Conservation (phyloP, 2,329 filamentous ascomycete species). For the Talaromyces funiculosus region DNA sequence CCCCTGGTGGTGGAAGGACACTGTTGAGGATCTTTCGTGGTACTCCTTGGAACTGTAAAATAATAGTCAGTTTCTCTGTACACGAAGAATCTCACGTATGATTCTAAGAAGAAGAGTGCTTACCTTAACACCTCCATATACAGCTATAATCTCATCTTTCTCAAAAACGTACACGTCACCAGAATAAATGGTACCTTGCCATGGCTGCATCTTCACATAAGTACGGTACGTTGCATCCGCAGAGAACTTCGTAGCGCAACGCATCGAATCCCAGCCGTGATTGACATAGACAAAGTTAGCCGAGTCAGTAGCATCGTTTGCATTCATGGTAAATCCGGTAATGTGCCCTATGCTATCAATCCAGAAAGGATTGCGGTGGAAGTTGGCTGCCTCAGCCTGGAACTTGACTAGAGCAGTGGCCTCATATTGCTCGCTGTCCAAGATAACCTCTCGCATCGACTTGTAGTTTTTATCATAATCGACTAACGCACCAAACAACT, state of each 20-base stretch:
- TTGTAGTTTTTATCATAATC: conserved; percentile 23
- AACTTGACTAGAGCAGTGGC: conserved; percentile 21
- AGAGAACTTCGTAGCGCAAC: conserved; percentile 19
- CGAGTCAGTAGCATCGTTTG: conserved; percentile 26
- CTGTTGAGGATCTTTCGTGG: conserved; percentile 22
- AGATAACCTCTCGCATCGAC: conserved; percentile 23
- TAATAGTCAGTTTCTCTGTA: conserved; percentile 11
- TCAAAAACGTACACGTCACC: conserved; percentile 53
- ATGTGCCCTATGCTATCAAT: conserved; percentile 34
- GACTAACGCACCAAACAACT: conserved; percentile 24
- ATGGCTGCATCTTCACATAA: conserved; percentile 32
- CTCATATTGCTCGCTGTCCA: conserved; percentile 21
- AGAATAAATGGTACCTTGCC: conserved; percentile 31
- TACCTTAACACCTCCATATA: conserved; percentile 37
- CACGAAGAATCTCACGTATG: too few relatives aligned
- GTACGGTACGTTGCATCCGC: conserved; percentile 21
- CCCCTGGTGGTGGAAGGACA: conserved; percentile 33
- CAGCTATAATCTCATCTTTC: conserved; percentile 13
- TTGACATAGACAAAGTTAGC: conserved; percentile 32
- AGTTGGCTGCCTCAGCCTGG: conserved; percentile 51
- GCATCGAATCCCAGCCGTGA: conserved; percentile 32
- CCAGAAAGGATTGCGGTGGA: conserved; percentile 47
- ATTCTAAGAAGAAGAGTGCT: not conserved
- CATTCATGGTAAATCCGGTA: conserved; percentile 37
- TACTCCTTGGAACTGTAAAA: conserved; percentile 28